These are phyloP conservation scores for Myxozyma sirexii DNA, from an alignment of 805 yeast species.

Conservation along the genomic window DNA sequence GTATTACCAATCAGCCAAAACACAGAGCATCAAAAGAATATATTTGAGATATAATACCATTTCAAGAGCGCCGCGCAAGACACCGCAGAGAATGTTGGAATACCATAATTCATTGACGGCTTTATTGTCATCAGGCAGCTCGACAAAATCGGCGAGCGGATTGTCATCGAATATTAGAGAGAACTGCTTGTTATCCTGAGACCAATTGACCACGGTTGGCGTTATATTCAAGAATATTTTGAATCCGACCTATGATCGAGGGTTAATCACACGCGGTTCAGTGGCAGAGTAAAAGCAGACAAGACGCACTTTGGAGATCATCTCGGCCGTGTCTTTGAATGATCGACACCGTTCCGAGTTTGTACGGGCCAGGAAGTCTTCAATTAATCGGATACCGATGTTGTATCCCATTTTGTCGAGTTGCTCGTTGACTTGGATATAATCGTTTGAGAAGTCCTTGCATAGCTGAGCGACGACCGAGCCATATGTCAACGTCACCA, in stretches of 20 bases:
- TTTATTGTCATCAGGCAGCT: constrained; percentile 78
- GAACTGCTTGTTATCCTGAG: constrained; percentile 72
- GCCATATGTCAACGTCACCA: constrained; percentile 94
- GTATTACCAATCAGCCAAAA: neutral
- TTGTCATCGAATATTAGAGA: constrained; percentile 76
- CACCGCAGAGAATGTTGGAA: constrained; percentile 87
- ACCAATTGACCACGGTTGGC: constrained; percentile 77
- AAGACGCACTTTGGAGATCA: constrained; percentile 58
- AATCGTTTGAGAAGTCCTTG: constrained; percentile 76
- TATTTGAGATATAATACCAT: constrained; percentile 60
- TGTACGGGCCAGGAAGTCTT: constrained; percentile 87
- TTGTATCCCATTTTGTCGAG: constrained; percentile 93
- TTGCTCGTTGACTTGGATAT: constrained; percentile 76
- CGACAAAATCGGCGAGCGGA: constrained; percentile 94
- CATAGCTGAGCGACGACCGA: constrained; percentile 90
- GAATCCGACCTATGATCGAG: constrained; percentile 64
- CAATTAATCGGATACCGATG: constrained; percentile 87
- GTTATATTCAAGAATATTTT: constrained; percentile 81
- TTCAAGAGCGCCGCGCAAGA: constrained; percentile 85
- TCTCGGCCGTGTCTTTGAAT: constrained; percentile 85
- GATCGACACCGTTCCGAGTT: constrained; percentile 80
- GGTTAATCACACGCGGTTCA: neutral
- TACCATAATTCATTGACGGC: constrained; percentile 83
- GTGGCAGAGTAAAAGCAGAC: neutral
- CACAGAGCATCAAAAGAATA: neutral